Base-by-base conservation (phyloP, 1,284 basidiomycete species). In the Phellinidium pouzarii region DNA sequence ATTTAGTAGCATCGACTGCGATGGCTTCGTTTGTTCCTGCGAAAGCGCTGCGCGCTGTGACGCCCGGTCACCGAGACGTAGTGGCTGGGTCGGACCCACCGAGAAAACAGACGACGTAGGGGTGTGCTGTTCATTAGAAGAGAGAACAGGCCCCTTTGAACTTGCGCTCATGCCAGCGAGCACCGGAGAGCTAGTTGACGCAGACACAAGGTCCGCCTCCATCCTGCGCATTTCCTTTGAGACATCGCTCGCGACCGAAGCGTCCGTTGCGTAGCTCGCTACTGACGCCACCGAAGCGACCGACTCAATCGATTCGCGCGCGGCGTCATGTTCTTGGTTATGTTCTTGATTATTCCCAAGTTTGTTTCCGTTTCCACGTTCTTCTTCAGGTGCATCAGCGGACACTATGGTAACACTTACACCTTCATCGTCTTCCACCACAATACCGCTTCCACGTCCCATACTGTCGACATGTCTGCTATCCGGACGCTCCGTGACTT, bases 341-440 rank as follows among this genome's bases (percentile, higher is more conserved):
- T 44, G 26, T 27, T 44, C 50, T 14, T 34, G 7, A 3, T 14
- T 8, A 34, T 34, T 14, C 31, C n/a, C n/a, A n/a, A n/a, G n/a
- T n/a, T 34, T 34, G 31, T 34, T 14, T 3, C 31, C 31, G 7
- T 7, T 34, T 7, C 14, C 31, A 8, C 19, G 20, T 44, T n/a
- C 29, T 36, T 23, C 27, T 45, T 29, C n/a, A 8, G 1, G 12
- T 22, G 46, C 40, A 7, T 45, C 54, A 20, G 56, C 49, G 8
- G 47, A 25, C 11, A 56, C 47, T 17, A 47, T 47, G 17, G 36
- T 48, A 47, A 49, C 38, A 41, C n/a, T 43, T 12, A 54, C 37
- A 23, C 36, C 22, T 40, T 52, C 50, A 44, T 58, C 45, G 26
- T 55, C 53, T 17, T 52, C 52, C 12, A 56, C 55, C 8, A 56